Percentiles rank a stretch among this genome's conserved stretches.
These are phyloP conservation scores for Pleurotus citrinopileatus DNA, from an alignment of 768 basidiomycete species.

Conservation along the genomic window DNA sequence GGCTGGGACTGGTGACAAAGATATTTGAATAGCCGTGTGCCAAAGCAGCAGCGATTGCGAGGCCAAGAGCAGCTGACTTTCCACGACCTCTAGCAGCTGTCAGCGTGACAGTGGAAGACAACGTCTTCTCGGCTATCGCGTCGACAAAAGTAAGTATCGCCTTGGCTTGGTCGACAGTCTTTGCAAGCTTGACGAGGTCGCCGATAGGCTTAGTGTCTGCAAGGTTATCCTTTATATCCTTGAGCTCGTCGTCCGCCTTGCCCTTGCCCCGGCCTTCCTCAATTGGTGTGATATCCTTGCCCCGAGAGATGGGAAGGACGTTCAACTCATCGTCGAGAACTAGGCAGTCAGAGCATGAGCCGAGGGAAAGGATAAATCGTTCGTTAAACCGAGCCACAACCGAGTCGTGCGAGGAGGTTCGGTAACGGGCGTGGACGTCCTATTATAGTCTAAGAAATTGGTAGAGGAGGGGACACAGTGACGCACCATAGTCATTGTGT, in stretches of 20 bases:
- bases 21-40: constrained; percentile 96
- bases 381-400: constrained; percentile 97
- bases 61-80: constrained; percentile 94
- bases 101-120: constrained; percentile 91
- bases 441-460: constrained; percentile 24
- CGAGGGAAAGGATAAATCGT: constrained; percentile 95
- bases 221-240: constrained; percentile 73
- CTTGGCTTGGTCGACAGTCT: constrained; percentile 93
- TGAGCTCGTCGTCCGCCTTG: constrained; percentile 62
- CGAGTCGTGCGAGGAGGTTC: constrained; percentile 86
- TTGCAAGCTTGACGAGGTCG: constrained; percentile 85
- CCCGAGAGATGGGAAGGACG: constrained; percentile 92
- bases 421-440: constrained; percentile 95
- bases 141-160: constrained; percentile 94
- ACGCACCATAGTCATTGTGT: constrained; percentile 80
- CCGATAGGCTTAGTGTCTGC: constrained; percentile 85
- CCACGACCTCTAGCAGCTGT: constrained; percentile 95
- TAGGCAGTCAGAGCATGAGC: constrained; percentile 88
- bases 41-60: constrained; percentile 90
- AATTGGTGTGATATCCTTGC: constrained; percentile 84
- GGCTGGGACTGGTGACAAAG: constrained; percentile 96
- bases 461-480: background rate
- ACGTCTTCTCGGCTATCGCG: constrained; percentile 88
- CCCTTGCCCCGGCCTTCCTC: constrained; percentile 31
- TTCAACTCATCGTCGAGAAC: constrained; percentile 98